phyloP scores from a whole-genome alignment of 352 stramenopile species.

The Pythium sp. region DNA sequence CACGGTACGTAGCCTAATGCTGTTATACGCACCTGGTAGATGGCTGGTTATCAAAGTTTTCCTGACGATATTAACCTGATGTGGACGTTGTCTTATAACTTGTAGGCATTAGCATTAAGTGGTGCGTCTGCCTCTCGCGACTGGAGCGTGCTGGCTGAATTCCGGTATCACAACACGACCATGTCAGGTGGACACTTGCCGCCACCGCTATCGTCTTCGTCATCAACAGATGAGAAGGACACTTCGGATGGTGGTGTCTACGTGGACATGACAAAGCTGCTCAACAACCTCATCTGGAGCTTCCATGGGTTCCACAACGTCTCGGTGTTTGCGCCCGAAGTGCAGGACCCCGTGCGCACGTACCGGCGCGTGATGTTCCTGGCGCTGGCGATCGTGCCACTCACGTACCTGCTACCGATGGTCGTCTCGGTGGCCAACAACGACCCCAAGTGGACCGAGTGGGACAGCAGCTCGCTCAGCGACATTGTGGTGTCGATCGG shows the following conservation, averaged over 20 bases:
- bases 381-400: slow-evolving; percentile 31
- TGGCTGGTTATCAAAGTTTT: background rate
- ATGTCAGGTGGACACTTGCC: background rate
- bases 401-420: slow-evolving; percentile 48
- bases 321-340: slow-evolving; percentile 44
- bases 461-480: slow-evolving; percentile 35
- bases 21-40: background rate
- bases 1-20: slow-evolving; percentile 21
- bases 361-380: slow-evolving; percentile 47
- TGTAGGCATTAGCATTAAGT: slow-evolving; percentile 37
- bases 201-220: background rate
- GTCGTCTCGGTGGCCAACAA: slow-evolving; percentile 30
- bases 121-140: slow-evolving; percentile 27
- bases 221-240: background rate
- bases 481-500: slow-evolving; percentile 36
- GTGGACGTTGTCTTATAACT: background rate
- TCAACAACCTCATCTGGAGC: slow-evolving; percentile 46
- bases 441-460: slow-evolving; percentile 43
- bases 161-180: slow-evolving; percentile 25
- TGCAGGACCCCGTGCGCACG: slow-evolving; percentile 29
- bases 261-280: slow-evolving; percentile 23
- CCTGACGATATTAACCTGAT: background rate
- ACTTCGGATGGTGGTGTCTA: slow-evolving; percentile 4
- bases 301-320: slow-evolving; percentile 61
- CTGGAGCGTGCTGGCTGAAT: slow-evolving; percentile 34